Percentiles rank a stretch among this genome's conserved stretches.
These are phyloP conservation scores for Saccharomycopsis fodiens DNA, from an alignment of 805 yeast species.

Conservation along the genomic window DNA sequence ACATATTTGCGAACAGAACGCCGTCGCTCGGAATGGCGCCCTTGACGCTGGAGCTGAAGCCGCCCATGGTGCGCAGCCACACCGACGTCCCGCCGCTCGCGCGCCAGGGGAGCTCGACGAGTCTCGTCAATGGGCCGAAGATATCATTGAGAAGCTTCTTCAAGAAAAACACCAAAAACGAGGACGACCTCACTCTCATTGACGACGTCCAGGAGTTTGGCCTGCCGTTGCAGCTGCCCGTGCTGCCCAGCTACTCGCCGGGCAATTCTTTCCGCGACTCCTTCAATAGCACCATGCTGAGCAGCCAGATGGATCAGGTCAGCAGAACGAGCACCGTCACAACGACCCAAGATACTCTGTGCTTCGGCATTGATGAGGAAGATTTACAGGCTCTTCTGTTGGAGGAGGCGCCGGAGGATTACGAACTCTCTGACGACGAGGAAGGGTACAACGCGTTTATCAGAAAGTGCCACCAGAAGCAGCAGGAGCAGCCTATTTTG, in stretches of 20 bases:
- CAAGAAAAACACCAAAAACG: conserved; percentile 1
- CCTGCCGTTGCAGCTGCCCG: background rate
- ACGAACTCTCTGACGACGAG: conserved; percentile 4
- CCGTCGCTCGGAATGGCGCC: conserved; percentile 2
- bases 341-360: background rate
- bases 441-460: conserved; percentile 1
- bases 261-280: conserved; percentile 4
- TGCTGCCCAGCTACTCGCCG: conserved; percentile 3
- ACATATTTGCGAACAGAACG: conserved; percentile 1
- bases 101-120: background rate
- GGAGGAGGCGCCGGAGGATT: background rate
- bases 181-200: conserved; percentile 8
- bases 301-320: background rate
- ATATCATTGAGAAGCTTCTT: conserved; percentile 9
- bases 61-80: background rate
- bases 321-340: background rate
- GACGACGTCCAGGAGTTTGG: conserved; percentile 4
- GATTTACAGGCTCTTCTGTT: conserved; percentile 1
- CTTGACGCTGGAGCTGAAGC: background rate
- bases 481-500: background rate
- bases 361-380: conserved; percentile 2
- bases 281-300: background rate
- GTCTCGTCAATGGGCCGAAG: background rate
- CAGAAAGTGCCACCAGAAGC: background rate
- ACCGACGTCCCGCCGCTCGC: background rate